Conservation (phyloP, 2,329 filamentous ascomycete species). For the Claviceps humidiphila region DNA sequence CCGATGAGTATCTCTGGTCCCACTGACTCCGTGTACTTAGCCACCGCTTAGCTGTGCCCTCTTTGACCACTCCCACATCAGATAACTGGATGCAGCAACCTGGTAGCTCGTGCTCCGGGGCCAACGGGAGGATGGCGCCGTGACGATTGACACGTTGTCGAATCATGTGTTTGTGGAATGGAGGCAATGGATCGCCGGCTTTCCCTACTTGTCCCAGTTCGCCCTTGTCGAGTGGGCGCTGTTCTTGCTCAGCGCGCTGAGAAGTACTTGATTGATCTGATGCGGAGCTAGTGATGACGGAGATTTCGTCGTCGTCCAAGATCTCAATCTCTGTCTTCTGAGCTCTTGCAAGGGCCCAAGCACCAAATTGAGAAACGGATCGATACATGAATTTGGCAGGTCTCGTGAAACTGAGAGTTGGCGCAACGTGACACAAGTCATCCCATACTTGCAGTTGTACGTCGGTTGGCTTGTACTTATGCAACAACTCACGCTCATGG, state of each 20-base stretch:
- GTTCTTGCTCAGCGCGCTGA: slow-evolving; percentile 7
- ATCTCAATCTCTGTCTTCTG: slow-evolving; percentile 74
- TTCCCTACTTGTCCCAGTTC: slow-evolving; percentile 49
- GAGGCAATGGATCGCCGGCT: slow-evolving; percentile 70
- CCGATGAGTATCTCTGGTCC: slow-evolving; percentile 57
- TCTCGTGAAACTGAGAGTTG: slow-evolving; percentile 89
- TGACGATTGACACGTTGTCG: slow-evolving; percentile 72
- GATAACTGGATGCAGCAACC: slow-evolving; percentile 48
- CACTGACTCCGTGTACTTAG: slow-evolving; percentile 58
- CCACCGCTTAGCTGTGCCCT: slow-evolving; percentile 72
- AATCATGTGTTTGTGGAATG: slow-evolving; percentile 80
- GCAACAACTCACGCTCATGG: slow-evolving; percentile 43
- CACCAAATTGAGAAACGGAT: slow-evolving; percentile 81
- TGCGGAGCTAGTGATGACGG: slow-evolving; percentile 52
- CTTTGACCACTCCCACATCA: slow-evolving; percentile 68
- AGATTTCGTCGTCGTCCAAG: slow-evolving; percentile 63
- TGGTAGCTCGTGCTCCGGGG: slow-evolving; percentile 48
- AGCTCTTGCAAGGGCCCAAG: slow-evolving; percentile 76
- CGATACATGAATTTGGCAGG: slow-evolving; percentile 95
- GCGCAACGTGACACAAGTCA: slow-evolving; percentile 80
- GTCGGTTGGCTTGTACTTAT: slow-evolving; percentile 67
- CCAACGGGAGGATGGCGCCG: slow-evolving; percentile 58
- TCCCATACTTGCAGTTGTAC: slow-evolving; percentile 96
- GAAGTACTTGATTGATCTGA: slow-evolving; percentile 18
- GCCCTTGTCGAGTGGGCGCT: slow-evolving; percentile 10